Base-by-base conservation (phyloP, 257 asterid species). In the Catharanthus roseus region DNA sequence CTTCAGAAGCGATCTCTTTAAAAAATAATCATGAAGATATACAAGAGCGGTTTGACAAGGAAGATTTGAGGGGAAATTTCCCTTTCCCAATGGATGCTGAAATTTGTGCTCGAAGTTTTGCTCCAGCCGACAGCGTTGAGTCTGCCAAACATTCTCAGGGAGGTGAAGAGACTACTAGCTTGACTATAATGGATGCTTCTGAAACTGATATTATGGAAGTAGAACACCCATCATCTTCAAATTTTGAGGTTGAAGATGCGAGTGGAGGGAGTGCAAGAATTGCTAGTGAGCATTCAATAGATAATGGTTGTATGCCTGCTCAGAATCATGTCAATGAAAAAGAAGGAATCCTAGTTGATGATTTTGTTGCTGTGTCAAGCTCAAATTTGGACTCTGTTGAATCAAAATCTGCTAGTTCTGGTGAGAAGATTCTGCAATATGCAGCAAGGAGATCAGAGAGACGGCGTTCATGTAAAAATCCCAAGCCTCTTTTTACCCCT, bases 401-500 rank as follows among this genome's bases (percentile, higher is more conserved):
- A 75, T 33, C 0, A 65, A 75, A 75, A 4, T 21, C 77, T 66
- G 65, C 78, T 55, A 67, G 67, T 63, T 75, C 76, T 44, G 29
- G 47, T 34, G 69, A 74, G 11, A 67, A n/a, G n/a, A n/a, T n/a
- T n/a, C n/a, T n/a, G n/a, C n/a, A n/a, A n/a, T n/a, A n/a, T n/a
- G n/a, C n/a, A 53, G 77, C 73, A 21, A 13, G 24, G 19, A 86
- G 72, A 76, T 78, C 84, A 44, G 21, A 54, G 24, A 82, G 75
- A 57, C 64, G 29, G 57, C 47, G 16, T 31, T 36, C 85, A 36
- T 56, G 77, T 28, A 71, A 65, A 19, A 85, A 86, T 78, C 67
- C 41, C 12, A 89, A 85, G 81, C 95, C 97, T 10, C 73, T 84
- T 28, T 77, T 89, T 41, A 31, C 78, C 65, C 85, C 85, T 24